Conservation (phyloP, 2,329 filamentous ascomycete species). For the Calonectria hawksworthii region DNA sequence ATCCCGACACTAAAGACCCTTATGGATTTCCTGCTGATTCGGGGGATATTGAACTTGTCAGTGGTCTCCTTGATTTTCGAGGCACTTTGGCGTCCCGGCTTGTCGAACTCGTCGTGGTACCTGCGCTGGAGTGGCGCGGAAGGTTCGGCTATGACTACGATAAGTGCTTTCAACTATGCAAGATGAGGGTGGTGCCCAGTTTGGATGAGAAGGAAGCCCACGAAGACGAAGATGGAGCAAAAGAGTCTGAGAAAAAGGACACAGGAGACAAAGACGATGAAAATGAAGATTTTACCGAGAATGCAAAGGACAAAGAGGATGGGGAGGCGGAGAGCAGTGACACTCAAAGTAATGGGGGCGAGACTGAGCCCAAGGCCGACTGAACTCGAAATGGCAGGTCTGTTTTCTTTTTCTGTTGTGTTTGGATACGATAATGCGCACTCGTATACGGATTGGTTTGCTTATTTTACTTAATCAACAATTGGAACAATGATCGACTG, state of each 20-base stretch:
- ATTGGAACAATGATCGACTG: neutral
- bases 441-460: neutral
- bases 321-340: neutral
- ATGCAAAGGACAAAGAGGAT: neutral
- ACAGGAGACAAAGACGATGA: neutral
- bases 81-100: neutral
- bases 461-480: neutral
- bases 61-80: neutral
- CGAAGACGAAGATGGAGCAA: neutral
- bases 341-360: neutral
- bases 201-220: neutral
- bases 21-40: neutral
- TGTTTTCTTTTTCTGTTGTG: neutral
- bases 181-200: neutral
- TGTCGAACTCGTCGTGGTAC: neutral
- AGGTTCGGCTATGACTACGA: neutral
- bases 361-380: neutral
- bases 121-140: neutral
- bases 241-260: neutral
- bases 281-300: neutral
- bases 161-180: neutral
- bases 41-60: neutral
- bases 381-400: neutral
- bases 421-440: neutral
- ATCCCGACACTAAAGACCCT: neutral